Conservation (phyloP, 140 eudicot genomes). For the Erigeron philadelphicus region DNA sequence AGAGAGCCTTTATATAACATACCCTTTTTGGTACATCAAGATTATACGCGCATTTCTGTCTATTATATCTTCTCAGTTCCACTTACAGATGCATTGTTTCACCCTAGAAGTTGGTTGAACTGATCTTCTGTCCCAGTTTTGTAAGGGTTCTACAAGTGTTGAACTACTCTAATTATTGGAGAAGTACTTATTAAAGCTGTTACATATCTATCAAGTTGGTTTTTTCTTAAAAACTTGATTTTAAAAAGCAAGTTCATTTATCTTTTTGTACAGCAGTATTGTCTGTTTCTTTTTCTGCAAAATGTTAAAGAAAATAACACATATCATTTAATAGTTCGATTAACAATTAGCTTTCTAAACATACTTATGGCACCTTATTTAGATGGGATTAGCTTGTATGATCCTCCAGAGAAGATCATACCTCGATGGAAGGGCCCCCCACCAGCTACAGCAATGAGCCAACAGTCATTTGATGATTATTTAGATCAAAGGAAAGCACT, state of each 20-base stretch:
- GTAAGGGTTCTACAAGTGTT: not conserved
- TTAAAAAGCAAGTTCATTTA: conserved; percentile 8
- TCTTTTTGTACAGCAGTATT: not conserved
- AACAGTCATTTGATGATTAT: conserved; percentile 51
- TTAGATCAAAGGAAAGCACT: conserved; percentile 46
- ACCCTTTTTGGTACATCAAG: not conserved
- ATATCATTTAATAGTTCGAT: not conserved
- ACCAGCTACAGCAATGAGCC: conserved; percentile 39
- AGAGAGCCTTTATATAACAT: not conserved
- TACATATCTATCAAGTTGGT: conserved; percentile 1
- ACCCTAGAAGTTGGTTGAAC: conserved; percentile 1
- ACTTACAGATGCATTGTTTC: not conserved
- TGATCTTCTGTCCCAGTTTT: not conserved
- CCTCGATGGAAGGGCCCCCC: conserved; percentile 96
- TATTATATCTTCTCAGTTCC: not conserved
- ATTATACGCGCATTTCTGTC: not conserved
- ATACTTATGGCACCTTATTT: conserved; percentile 22
- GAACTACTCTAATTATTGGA: not conserved
- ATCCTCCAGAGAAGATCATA: conserved; percentile 81
- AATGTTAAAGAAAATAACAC: not conserved
- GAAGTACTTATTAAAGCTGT: not conserved
- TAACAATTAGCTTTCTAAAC: not conserved
- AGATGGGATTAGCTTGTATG: conserved; percentile 93
- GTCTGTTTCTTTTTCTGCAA: not conserved
- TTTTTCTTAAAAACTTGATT: not conserved